Base-by-base conservation (phyloP, 2,329 filamentous ascomycete genomes). In the Mariannaea elegans region DNA sequence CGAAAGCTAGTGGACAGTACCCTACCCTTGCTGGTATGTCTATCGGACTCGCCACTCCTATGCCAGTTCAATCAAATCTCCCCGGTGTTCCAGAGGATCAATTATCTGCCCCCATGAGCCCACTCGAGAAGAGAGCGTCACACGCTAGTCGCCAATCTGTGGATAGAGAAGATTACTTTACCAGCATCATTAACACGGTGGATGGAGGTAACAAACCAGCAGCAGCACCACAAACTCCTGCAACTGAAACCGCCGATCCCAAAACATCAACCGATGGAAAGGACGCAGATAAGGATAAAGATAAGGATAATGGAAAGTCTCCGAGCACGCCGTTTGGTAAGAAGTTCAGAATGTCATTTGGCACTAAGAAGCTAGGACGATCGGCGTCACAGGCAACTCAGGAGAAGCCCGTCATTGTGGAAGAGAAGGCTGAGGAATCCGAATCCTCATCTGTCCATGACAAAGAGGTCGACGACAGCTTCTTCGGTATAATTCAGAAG, bases 281-380 rank as follows among this genome's bases (percentile, higher is more conserved):
- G 50, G 68, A 70, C 14, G 65, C 65, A 54, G 79, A 87, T 58
- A 82, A 90, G 75, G 79, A 87, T 71, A 85, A 87, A 65, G 80
- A 82, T 3, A 82, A 80, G 66, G 77, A 81, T 18, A 89, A 82
- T 55, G 78, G 81, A 12, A 91, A 91, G 67, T 78, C 81, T 2
- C 79, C 80, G 4, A 79, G 82, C 55, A 89, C 85, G 2, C 80
- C 92, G 6, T 96, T 97, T 73, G 88, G 90, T 41, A 95, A 94
- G 78, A 95, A 94, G 78, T 94, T 97, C 75, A 88, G 90, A 46
- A 90, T 92, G 86, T 88, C 89, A 1, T 93, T 94, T 71, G 89
- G 90, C 66, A 90, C 89, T 70, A 97, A 96, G 81, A 97, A 97
- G 76, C 82, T 94, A 13, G 88, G 88, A 12, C 86, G 92, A 14